Conservation (phyloP, 768 basidiomycete genomes). For the Asterophora lycoperdoides region DNA sequence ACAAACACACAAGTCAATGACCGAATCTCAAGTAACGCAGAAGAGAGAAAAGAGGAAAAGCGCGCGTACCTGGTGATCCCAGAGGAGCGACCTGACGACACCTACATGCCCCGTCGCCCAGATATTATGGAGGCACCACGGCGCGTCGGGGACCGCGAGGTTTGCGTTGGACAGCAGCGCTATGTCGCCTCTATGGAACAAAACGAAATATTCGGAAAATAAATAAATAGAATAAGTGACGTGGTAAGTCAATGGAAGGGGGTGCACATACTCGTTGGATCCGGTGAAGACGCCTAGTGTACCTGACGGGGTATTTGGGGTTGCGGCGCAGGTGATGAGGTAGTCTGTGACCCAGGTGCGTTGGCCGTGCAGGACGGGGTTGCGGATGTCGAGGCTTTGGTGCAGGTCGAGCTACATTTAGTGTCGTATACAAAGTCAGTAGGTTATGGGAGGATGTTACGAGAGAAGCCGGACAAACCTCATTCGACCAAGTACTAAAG, state of each 20-base stretch:
- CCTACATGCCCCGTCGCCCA: constrained; percentile 57
- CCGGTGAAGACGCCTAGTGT: constrained; percentile 60
- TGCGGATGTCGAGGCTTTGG: constrained; percentile 58
- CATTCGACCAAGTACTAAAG: constrained; percentile 76
- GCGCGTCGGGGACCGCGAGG: constrained; percentile 30
- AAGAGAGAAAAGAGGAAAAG: too few species aligned
- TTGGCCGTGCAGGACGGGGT: constrained; percentile 54
- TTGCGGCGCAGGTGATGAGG: constrained; percentile 51
- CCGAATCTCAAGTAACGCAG: too few species aligned
- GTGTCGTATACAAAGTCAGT: too few species aligned
- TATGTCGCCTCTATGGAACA: constrained; percentile 51
- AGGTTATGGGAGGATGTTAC: too few species aligned
- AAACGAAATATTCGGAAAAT: too few species aligned
- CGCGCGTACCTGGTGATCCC: constrained; percentile 47
- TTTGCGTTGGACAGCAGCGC: constrained; percentile 48
- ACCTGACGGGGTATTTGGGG: constrained; percentile 24
- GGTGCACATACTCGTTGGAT: constrained; percentile 60
- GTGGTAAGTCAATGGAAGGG: neutral
- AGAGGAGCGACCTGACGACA: constrained; percentile 50
- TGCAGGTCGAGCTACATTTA: constrained; percentile 59
- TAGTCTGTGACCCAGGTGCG: constrained; percentile 79
- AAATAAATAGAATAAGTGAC: too few species aligned
- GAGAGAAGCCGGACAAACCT: constrained; percentile 38
- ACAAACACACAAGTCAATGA: neutral
- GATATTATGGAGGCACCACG: constrained; percentile 48